phyloP scores from a whole-genome alignment of 768 basidiomycete species.

The Trametes villosa region DNA sequence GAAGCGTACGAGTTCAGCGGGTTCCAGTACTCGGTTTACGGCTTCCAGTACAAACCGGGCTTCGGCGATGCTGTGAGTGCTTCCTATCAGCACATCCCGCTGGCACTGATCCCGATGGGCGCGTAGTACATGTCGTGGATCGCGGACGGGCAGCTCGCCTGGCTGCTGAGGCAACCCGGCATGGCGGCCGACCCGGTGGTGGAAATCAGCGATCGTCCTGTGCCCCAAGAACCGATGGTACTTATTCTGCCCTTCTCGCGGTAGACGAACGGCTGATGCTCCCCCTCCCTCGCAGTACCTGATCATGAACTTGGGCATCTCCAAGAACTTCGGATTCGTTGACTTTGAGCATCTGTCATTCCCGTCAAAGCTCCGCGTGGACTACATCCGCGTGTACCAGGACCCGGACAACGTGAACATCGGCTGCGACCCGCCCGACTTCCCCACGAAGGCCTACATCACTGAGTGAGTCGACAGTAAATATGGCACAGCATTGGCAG shows the following conservation, averaged over 20 bases:
- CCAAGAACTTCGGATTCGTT: constrained; percentile 59
- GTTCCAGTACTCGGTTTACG: constrained; percentile 71
- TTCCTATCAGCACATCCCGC: neutral
- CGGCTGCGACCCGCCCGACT: constrained; percentile 71
- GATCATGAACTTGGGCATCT: constrained; percentile 63
- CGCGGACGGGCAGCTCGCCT: constrained; percentile 58
- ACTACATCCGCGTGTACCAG: constrained; percentile 84
- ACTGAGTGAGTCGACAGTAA: constrained; percentile 49
- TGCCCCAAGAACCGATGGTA: constrained; percentile 88
- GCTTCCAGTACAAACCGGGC: constrained; percentile 81
- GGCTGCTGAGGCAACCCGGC: constrained; percentile 71
- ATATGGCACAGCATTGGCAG: neutral
- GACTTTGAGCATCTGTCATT: constrained; percentile 57
- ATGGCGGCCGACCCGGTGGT: constrained; percentile 59
- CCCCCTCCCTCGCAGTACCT: constrained; percentile 45
- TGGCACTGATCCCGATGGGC: neutral
- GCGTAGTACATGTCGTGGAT: constrained; percentile 82
- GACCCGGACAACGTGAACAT: constrained; percentile 50
- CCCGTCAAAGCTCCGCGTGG: constrained; percentile 67
- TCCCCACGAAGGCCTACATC: constrained; percentile 81
- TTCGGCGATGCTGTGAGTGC: constrained; percentile 56
- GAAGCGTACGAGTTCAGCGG: constrained; percentile 63
- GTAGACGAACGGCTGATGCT: neutral
- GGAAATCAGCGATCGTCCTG: constrained; percentile 67
- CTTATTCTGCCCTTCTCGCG: constrained; percentile 10